Conservation (phyloP, 1,139 yeast genomes). For the Candida neerlandica region DNA sequence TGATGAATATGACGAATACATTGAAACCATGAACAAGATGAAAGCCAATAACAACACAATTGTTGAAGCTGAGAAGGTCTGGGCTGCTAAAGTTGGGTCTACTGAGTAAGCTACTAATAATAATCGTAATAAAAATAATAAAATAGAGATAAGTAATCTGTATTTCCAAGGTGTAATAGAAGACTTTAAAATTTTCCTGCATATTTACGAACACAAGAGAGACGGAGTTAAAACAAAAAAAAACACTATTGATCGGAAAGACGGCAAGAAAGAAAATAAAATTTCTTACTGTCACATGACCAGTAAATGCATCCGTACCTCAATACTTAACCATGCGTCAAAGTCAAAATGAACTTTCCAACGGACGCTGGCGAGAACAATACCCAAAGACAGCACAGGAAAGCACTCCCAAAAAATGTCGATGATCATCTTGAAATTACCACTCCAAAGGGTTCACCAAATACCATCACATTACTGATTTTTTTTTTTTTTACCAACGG, state of each 20-base stretch:
- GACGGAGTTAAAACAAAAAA: background rate
- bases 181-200: background rate
- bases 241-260: background rate
- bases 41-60: slow-evolving; percentile 88
- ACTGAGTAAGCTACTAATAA: slow-evolving; percentile 2
- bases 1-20: slow-evolving; percentile 91
- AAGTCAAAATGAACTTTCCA: background rate
- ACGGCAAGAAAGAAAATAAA: background rate
- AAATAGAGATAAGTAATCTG: no score
- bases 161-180: no score
- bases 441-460: slow-evolving; percentile 5
- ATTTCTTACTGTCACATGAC: slow-evolving; percentile 5
- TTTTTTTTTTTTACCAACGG: background rate
- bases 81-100: slow-evolving; percentile 55
- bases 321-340: background rate
- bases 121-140: no score
- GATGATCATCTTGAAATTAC: slow-evolving; percentile 14
- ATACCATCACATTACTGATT: background rate
- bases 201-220: background rate
- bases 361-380: background rate
- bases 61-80: slow-evolving; percentile 82
- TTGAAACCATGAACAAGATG: slow-evolving; percentile 97
- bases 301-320: background rate
- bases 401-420: slow-evolving; percentile 8
- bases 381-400: background rate